A percentile compares a stretch with the other conserved stretches of the same genome.
phyloP scores from a whole-genome alignment of 2,329 filamentous ascomycete genomes.

The Helicocarpus griseus region DNA sequence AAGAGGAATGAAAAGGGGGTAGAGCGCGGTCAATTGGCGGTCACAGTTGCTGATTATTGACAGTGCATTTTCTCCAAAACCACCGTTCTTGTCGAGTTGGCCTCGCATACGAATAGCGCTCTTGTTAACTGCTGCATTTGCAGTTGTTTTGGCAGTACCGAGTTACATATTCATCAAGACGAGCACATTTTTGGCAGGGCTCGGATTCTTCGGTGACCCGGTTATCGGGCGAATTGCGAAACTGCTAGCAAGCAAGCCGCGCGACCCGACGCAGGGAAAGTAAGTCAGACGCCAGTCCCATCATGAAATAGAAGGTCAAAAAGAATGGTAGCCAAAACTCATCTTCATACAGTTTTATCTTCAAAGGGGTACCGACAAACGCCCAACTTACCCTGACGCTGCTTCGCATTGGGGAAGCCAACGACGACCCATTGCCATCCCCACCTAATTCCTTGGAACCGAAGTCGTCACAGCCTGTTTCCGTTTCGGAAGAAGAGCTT shows the following conservation, averaged over 20 bases:
- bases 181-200: background rate
- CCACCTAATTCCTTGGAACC: background rate
- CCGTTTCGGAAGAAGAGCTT: background rate
- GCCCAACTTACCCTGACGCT: background rate
- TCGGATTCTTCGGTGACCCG: background rate
- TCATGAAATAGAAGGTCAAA: background rate
- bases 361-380: background rate
- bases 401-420: background rate
- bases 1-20: no score
- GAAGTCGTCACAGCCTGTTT: background rate
- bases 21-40: no score
- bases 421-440: background rate
- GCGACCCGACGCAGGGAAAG: background rate
- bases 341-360: background rate
- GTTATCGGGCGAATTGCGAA: background rate
- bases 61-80: background rate
- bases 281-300: background rate
- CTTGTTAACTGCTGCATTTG: background rate
- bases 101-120: background rate
- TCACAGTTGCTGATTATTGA: no score
- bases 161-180: background rate
- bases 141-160: background rate
- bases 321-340: background rate
- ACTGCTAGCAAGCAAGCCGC: background rate
- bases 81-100: background rate